A percentile compares a stretch with the other conserved stretches of the same genome.
These are phyloP conservation scores for Stephania japonica DNA, from an alignment of 164 flowering plant genomes.

Conservation along the genomic window DNA sequence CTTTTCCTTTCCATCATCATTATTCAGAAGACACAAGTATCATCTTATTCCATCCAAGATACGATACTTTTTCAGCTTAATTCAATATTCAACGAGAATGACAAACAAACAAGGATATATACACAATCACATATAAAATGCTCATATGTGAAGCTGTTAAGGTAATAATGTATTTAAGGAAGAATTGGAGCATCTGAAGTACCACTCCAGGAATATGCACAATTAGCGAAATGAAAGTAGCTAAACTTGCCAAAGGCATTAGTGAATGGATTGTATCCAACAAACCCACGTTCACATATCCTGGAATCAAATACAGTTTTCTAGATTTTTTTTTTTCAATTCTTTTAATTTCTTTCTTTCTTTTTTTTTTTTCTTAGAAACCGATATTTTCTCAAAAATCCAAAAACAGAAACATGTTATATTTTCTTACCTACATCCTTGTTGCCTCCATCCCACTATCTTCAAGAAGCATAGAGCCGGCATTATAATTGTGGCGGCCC, in stretches of 20 bases:
- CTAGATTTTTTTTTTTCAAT: too few relatives aligned
- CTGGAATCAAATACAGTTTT: too few relatives aligned
- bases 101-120: too few relatives aligned
- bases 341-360: too few relatives aligned
- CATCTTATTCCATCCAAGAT: not conserved
- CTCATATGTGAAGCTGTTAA: not conserved
- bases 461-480: slow-evolving; percentile 70
- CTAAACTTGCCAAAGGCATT: not conserved
- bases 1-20: too few relatives aligned
- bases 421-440: slow-evolving; percentile 40
- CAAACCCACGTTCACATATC: too few relatives aligned
- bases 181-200: too few relatives aligned
- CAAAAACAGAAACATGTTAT: not conserved
- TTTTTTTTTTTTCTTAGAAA: not conserved
- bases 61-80: not conserved
- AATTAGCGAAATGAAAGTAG: not conserved
- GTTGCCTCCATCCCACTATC: slow-evolving; percentile 53
- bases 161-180: not conserved
- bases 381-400: not conserved
- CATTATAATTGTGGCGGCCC: too few relatives aligned
- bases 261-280: too few relatives aligned
- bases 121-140: not conserved
- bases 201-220: not conserved
- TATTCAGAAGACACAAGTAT: too few relatives aligned
- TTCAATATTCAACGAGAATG: too few relatives aligned